These are phyloP conservation scores for Acarospora socialis DNA, from an alignment of 2,329 filamentous ascomycete genomes.

Conservation along the genomic window DNA sequence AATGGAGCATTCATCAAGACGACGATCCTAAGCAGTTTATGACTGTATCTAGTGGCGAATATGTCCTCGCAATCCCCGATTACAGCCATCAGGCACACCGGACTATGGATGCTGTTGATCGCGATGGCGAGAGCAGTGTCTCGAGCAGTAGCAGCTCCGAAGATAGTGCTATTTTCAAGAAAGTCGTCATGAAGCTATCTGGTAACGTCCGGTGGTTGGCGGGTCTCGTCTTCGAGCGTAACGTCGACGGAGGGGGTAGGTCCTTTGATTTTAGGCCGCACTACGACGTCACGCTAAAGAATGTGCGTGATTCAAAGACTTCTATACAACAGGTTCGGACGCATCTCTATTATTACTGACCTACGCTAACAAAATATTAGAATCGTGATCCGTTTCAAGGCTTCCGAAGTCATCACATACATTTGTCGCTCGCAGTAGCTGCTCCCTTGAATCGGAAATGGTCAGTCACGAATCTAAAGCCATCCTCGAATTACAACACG, in stretches of 20 bases:
- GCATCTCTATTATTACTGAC: neutral
- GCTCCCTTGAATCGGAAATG: conserved; percentile 80
- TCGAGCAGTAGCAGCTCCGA: conserved; percentile 51
- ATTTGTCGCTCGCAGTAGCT: conserved; percentile 80
- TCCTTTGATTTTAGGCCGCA: conserved; percentile 86
- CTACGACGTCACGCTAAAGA: conserved; percentile 76
- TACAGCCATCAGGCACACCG: conserved; percentile 77
- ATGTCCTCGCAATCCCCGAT: conserved; percentile 85
- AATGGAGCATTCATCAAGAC: conserved; percentile 69
- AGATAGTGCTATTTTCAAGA: conserved; percentile 79
- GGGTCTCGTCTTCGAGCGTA: conserved; percentile 82
- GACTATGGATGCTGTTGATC: conserved; percentile 28
- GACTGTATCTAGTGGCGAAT: conserved; percentile 90
- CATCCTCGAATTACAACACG: conserved; percentile 87
- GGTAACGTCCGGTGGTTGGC: conserved; percentile 89
- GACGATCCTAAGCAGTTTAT: conserved; percentile 88
- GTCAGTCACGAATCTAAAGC: conserved; percentile 58
- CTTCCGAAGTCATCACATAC: conserved; percentile 95
- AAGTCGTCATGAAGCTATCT: conserved; percentile 96
- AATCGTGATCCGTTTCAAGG: conserved; percentile 84
- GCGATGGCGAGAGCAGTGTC: conserved; percentile 44
- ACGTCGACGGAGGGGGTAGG: conserved; percentile 54
- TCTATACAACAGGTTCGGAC: conserved; percentile 33
- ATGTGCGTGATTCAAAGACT: conserved; percentile 56
- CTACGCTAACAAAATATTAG: conserved; percentile 20